A percentile compares a stretch with the other conserved stretches of the same genome.
These are phyloP conservation scores for Globisporangium sylvaticum DNA, from an alignment of 352 stramenopile genomes.

Conservation along the genomic window DNA sequence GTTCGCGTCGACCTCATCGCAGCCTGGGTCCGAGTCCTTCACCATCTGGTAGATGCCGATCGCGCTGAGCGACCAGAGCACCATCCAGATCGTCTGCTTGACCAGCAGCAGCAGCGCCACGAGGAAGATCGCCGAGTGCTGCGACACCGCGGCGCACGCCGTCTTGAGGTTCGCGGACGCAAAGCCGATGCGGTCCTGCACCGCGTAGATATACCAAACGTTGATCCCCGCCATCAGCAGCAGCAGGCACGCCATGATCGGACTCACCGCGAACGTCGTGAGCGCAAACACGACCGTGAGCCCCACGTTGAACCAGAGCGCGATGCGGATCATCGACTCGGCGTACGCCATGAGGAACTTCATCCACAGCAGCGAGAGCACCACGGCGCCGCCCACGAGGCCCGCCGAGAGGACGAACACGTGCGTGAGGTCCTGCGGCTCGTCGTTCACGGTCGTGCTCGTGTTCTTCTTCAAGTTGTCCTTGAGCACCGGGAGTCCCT, in stretches of 20 bases:
- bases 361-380: conserved; percentile 73
- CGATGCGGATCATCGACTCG: conserved; percentile 70
- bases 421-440: conserved; percentile 31
- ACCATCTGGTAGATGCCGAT: conserved; percentile 77
- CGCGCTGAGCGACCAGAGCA: conserved; percentile 60
- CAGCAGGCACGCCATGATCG: conserved; percentile 56
- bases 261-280: conserved; percentile 57
- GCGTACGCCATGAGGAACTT: conserved; percentile 75
- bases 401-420: conserved; percentile 49
- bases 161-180: conserved; percentile 77
- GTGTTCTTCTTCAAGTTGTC: conserved; percentile 13
- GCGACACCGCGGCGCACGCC: conserved; percentile 51
- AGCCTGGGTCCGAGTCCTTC: conserved; percentile 57
- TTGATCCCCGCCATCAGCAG: conserved; percentile 63
- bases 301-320: conserved; percentile 79
- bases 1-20: conserved; percentile 35
- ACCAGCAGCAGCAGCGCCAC: conserved; percentile 66
- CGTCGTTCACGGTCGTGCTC: conserved; percentile 18
- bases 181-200: conserved; percentile 81
- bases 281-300: conserved; percentile 64
- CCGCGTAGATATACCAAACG: conserved; percentile 81
- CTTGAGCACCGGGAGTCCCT: conserved; percentile 55
- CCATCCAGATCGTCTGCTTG: conserved; percentile 71
- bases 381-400: conserved; percentile 46
- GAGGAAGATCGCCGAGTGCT: conserved; percentile 58